These are phyloP conservation scores for Peronosclerospora sorghi DNA, from an alignment of 352 stramenopile genomes.

Conservation along the genomic window DNA sequence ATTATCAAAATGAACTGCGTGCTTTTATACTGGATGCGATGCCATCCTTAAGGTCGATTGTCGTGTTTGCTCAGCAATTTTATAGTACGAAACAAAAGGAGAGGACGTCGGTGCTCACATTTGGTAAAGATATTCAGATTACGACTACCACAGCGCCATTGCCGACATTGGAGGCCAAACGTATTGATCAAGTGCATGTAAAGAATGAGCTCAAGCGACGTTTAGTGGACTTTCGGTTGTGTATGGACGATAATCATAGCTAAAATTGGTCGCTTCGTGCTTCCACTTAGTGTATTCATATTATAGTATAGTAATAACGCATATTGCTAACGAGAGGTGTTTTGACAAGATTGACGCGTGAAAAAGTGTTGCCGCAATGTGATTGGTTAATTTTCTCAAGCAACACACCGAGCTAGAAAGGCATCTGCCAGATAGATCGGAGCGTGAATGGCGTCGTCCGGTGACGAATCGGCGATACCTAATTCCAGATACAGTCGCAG, in stretches of 20 bases:
- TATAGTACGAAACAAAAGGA: conserved; percentile 30
- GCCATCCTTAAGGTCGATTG: conserved; percentile 15
- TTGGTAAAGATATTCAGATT: conserved; percentile 57
- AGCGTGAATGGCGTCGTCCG: conserved; percentile 4
- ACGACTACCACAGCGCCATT: conserved; percentile 33
- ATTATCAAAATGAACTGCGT: conserved; percentile 58
- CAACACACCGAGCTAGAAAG: neutral
- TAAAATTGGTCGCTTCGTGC: too few relatives aligned
- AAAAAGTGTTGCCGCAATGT: neutral
- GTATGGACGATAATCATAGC: neutral
- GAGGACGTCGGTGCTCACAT: conserved; percentile 42
- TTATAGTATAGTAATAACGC: too few relatives aligned
- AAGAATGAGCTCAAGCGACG: conserved; percentile 36
- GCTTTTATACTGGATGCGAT: conserved; percentile 30
- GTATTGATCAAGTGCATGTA: conserved; percentile 40
- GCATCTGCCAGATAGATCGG: neutral
- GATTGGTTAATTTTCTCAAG: conserved; percentile 12
- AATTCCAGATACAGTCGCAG: conserved; percentile 7
- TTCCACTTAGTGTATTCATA: too few relatives aligned
- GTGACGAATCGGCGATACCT: conserved; percentile 5
- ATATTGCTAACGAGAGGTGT: too few relatives aligned
- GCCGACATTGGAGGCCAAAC: conserved; percentile 48
- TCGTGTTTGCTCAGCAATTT: conserved; percentile 53
- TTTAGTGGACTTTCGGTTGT: conserved; percentile 4
- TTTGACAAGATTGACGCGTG: too few relatives aligned